Evolutionary conservation across 2,329 filamentous ascomycete species (phyloP).

Genomic region (Aspergillus pseudoglaucus): DNA sequence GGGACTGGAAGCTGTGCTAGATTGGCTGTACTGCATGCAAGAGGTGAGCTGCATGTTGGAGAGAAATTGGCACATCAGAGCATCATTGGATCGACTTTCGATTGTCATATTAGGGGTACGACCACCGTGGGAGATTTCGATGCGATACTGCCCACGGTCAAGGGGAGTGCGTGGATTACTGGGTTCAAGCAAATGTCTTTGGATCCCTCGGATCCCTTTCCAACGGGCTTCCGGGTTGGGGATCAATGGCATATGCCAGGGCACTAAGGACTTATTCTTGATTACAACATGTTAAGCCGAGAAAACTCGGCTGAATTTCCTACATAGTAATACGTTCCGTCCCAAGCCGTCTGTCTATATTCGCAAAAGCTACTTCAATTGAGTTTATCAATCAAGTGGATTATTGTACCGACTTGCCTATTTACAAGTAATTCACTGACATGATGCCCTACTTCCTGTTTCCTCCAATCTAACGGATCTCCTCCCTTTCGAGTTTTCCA

Average conservation of each 20-base stretch:
- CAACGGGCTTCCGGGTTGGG: slow-evolving; percentile 33
- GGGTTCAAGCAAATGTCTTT: slow-evolving; percentile 37
- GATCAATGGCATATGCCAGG: slow-evolving; percentile 13
- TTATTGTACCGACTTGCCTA: too few relatives aligned
- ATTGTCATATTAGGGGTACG: slow-evolving; percentile 29
- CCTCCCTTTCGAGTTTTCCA: too few relatives aligned
- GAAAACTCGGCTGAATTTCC: too few relatives aligned
- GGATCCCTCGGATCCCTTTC: slow-evolving; percentile 41
- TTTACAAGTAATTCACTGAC: too few relatives aligned
- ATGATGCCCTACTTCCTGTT: too few relatives aligned
- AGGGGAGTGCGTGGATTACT: slow-evolving; percentile 42
- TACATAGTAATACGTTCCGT: too few relatives aligned
- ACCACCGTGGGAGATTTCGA: slow-evolving; percentile 34
- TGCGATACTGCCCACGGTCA: slow-evolving; percentile 36
- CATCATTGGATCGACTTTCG: slow-evolving; percentile 39
- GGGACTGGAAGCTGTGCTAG: slow-evolving; percentile 42
- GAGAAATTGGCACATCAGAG: slow-evolving; percentile 34
- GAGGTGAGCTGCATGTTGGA: slow-evolving; percentile 29
- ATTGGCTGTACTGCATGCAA: slow-evolving; percentile 39
- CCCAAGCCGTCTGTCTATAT: too few relatives aligned
- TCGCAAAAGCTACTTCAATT: too few relatives aligned
- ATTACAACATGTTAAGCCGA: too few relatives aligned
- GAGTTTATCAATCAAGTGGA: too few relatives aligned
- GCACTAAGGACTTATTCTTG: too few relatives aligned
- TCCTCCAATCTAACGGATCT: too few relatives aligned